A percentile compares a stretch with the other conserved stretches of the same genome.
Evolutionary conservation across 495 filamentous ascomycete genomes (phyloP).

Genomic region (Neurospora sp.): DNA sequence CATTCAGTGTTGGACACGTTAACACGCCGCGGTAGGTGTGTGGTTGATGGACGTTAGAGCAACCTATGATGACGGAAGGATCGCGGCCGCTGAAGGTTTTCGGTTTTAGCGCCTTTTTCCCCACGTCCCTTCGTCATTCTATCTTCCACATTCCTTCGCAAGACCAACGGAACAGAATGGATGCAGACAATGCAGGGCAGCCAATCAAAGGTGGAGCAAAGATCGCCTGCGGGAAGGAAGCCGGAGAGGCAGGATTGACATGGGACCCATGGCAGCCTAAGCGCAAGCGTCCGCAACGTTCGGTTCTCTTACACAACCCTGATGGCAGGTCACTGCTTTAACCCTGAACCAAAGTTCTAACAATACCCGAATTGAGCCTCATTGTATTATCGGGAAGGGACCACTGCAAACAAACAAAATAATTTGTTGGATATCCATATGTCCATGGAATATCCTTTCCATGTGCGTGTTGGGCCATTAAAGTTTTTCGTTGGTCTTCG

Average conservation of each 20-base stretch:
- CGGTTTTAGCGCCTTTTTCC: neutral
- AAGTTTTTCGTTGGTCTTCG: neutral
- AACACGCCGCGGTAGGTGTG: neutral
- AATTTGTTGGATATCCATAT: neutral
- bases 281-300: neutral
- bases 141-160: neutral
- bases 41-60: neutral
- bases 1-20: neutral
- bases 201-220: neutral
- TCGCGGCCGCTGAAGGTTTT: neutral
- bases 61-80: neutral
- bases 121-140: neutral
- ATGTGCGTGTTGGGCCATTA: neutral
- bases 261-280: neutral
- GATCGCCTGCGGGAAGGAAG: neutral
- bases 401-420: neutral
- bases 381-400: neutral
- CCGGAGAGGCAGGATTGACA: neutral
- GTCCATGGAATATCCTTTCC: neutral
- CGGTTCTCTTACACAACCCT: neutral
- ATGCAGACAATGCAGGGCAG: neutral
- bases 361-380: neutral
- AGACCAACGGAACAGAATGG: neutral
- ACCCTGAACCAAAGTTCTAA: neutral
- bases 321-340: neutral